Evolutionary conservation across 768 basidiomycete species (phyloP).

Genomic region (Tulasnella sp.): DNA sequence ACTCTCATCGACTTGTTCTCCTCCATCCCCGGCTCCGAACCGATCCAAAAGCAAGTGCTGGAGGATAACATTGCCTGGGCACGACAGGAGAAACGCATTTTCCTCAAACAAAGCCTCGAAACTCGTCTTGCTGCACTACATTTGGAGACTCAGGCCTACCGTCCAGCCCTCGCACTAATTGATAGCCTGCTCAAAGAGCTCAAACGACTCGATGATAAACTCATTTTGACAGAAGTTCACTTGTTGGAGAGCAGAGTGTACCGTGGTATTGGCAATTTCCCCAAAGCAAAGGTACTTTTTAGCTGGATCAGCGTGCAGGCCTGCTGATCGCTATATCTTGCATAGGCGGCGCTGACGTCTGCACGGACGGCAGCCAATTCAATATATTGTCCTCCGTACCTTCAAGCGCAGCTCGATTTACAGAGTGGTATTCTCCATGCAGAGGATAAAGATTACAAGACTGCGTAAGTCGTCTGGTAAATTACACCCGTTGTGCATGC

Average conservation of each 20-base stretch:
- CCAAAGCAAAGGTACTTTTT: constrained; percentile 68
- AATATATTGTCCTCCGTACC: constrained; percentile 77
- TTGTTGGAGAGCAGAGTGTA: constrained; percentile 87
- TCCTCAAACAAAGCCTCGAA: constrained; percentile 88
- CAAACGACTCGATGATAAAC: constrained; percentile 90
- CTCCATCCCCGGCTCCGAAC: constrained; percentile 58
- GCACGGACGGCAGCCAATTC: constrained; percentile 89
- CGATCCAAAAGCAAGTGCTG: constrained; percentile 72
- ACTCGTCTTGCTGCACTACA: constrained; percentile 65
- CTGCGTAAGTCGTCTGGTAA: constrained; percentile 34
- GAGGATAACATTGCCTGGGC: constrained; percentile 91
- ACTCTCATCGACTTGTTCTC: constrained; percentile 87
- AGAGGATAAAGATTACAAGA: constrained; percentile 96
- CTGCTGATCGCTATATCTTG: background rate
- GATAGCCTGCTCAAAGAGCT: constrained; percentile 84
- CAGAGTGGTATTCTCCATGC: constrained; percentile 79
- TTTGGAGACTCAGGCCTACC: constrained; percentile 63
- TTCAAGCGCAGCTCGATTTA: constrained; percentile 46
- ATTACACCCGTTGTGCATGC: background rate
- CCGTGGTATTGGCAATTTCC: constrained; percentile 74
- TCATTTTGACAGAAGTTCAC: constrained; percentile 94
- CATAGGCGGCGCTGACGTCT: constrained; percentile 72
- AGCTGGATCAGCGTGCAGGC: background rate
- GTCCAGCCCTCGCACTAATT: constrained; percentile 67
- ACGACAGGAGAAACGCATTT: constrained; percentile 81